These are phyloP conservation scores for Candida stauntonica DNA, from an alignment of 805 yeast genomes.

Conservation along the genomic window DNA sequence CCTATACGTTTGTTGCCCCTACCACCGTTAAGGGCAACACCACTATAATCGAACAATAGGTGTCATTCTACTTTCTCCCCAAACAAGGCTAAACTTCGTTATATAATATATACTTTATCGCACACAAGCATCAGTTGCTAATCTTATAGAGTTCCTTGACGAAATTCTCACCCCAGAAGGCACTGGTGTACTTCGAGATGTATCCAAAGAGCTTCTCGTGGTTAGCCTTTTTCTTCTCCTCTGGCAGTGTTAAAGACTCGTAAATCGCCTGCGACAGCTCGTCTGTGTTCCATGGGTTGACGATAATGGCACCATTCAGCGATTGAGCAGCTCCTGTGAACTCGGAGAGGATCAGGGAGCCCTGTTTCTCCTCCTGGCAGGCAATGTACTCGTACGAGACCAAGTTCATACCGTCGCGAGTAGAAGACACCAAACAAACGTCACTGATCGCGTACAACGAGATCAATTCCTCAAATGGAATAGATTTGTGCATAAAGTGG, in stretches of 20 bases:
- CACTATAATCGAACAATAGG: too few relatives aligned
- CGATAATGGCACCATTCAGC: slow-evolving; percentile 86
- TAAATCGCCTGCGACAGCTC: slow-evolving; percentile 82
- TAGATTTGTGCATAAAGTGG: slow-evolving; percentile 90
- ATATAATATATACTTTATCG: background rate
- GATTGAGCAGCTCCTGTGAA: slow-evolving; percentile 99
- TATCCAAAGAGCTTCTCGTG: slow-evolving; percentile 82
- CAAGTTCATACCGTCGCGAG: slow-evolving; percentile 98
- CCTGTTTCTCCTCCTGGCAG: slow-evolving; percentile 82
- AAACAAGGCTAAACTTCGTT: background rate
- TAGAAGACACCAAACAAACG: slow-evolving; percentile 87
- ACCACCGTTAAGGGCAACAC: too few relatives aligned
- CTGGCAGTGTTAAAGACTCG: slow-evolving; percentile 81
- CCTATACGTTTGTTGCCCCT: too few relatives aligned
- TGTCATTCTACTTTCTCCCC: too few relatives aligned
- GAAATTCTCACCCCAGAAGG: slow-evolving; percentile 95
- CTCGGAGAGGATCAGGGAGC: slow-evolving; percentile 84
- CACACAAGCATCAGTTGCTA: too few relatives aligned
- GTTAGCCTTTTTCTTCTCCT: slow-evolving; percentile 72
- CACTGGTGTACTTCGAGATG: slow-evolving; percentile 89
- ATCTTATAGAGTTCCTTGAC: slow-evolving; percentile 73
- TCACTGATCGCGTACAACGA: slow-evolving; percentile 83
- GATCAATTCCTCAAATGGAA: slow-evolving; percentile 87
- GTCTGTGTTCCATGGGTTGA: slow-evolving; percentile 98
- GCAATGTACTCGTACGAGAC: slow-evolving; percentile 97